These are phyloP conservation scores for Leucoagaricus sp. DNA, from an alignment of 1,284 basidiomycete genomes.

Conservation along the genomic window DNA sequence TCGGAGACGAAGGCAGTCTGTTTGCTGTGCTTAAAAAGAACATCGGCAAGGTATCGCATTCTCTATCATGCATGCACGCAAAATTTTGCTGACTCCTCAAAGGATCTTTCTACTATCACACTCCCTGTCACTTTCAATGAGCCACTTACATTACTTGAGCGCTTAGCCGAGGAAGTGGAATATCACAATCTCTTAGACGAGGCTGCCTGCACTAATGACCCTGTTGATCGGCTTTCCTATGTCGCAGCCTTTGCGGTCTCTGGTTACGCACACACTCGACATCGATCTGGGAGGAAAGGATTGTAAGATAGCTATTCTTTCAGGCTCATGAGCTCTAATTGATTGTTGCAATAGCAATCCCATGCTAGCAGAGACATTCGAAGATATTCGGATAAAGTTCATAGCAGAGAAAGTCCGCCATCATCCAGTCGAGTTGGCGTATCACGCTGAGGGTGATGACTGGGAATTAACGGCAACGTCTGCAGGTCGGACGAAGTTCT, in stretches of 20 bases:
- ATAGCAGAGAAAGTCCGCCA: constrained; percentile 90
- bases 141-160: constrained; percentile 80
- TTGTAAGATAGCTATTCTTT: constrained; percentile 59
- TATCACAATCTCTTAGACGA: constrained; percentile 72
- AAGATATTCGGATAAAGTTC: constrained; percentile 78
- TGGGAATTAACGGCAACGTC: constrained; percentile 78
- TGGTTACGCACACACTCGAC: constrained; percentile 78
- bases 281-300: constrained; percentile 82
- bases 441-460: constrained; percentile 76
- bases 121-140: constrained; percentile 91
- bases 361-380: constrained; percentile 88
- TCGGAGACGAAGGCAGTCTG: constrained; percentile 85
- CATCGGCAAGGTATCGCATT: constrained; percentile 73
- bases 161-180: constrained; percentile 82
- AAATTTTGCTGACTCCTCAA: constrained; percentile 15
- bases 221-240: constrained; percentile 72
- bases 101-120: constrained; percentile 86
- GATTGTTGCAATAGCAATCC: constrained; percentile 62
- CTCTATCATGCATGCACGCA: not conserved
- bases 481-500: constrained; percentile 85
- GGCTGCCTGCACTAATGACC: constrained; percentile 64
- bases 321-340: not conserved
- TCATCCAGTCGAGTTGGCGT: constrained; percentile 82
- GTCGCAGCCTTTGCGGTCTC: constrained; percentile 86
- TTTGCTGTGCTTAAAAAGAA: constrained; percentile 91